Evolutionary conservation across 2,329 filamentous ascomycete genomes (phyloP).

Genomic region (Hortaea werneckii): DNA sequence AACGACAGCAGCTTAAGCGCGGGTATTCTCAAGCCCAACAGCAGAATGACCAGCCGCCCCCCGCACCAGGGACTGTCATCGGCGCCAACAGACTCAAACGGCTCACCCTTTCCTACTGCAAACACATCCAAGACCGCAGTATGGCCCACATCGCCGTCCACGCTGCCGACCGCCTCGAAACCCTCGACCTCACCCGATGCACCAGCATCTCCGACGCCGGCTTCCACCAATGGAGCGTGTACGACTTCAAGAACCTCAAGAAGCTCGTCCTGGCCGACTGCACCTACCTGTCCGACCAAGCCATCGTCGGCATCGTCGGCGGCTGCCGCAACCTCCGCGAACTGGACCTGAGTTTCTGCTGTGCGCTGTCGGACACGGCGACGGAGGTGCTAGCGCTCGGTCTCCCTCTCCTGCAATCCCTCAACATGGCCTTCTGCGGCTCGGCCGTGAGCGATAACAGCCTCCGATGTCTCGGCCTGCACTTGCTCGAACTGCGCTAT

Average conservation of each 20-base stretch:
- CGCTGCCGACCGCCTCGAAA: conserved; percentile 68
- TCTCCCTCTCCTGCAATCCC: conserved; percentile 68
- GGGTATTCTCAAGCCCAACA: background rate
- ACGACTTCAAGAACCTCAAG: conserved; percentile 68
- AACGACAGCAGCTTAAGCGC: conserved; percentile 11
- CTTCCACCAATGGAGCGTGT: conserved; percentile 88
- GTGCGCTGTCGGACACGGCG: conserved; percentile 87
- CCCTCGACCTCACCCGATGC: conserved; percentile 81
- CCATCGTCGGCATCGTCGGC: conserved; percentile 84
- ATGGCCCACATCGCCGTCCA: conserved; percentile 95
- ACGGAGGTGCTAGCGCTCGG: conserved; percentile 92
- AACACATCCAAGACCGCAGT: conserved; percentile 92
- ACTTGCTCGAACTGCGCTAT: conserved; percentile 72
- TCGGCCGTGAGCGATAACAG: conserved; percentile 87
- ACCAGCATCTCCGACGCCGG: conserved; percentile 92
- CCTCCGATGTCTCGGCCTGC: conserved; percentile 75
- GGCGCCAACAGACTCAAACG: conserved; percentile 76
- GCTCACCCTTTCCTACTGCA: conserved; percentile 90
- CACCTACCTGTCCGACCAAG: conserved; percentile 91
- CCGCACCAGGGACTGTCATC: conserved; percentile 73
- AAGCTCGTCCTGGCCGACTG: conserved; percentile 85
- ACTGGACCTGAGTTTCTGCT: conserved; percentile 92
- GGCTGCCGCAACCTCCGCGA: conserved; percentile 78
- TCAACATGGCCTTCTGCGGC: conserved; percentile 91
- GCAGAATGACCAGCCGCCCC: conserved; percentile 28